Evolutionary conservation across 2,329 filamentous ascomycete genomes (phyloP).

Genomic region (Colletotrichum sp.): DNA sequence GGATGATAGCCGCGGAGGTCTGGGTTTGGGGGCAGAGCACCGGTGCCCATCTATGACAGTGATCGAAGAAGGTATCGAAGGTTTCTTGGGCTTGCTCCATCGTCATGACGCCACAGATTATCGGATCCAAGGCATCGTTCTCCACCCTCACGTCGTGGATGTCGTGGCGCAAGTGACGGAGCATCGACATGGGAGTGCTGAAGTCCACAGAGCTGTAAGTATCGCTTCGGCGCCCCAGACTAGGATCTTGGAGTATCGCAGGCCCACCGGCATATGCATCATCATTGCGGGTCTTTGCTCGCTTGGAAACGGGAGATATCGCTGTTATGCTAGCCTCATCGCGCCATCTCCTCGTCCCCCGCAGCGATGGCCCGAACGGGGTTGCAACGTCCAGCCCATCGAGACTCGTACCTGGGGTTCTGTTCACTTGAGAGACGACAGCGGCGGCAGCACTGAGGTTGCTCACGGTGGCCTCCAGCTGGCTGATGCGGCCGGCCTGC

Average conservation of each 20-base stretch:
- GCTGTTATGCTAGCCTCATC: neutral
- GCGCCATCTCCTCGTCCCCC: neutral
- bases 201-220: neutral
- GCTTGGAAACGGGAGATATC: neutral
- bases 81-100: neutral
- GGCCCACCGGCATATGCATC: neutral
- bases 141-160: neutral
- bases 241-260: neutral
- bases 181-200: neutral
- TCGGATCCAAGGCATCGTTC: neutral
- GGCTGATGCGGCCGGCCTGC: neutral
- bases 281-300: neutral
- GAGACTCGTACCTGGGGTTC: neutral
- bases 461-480: neutral
- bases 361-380: neutral
- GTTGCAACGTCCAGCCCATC: neutral
- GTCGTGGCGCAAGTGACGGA: neutral
- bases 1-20: neutral
- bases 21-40: neutral
- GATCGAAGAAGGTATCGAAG: neutral
- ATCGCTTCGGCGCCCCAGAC: neutral
- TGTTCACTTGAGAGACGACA: neutral
- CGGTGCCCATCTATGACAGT: neutral
- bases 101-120: neutral
- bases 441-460: neutral